Percentiles rank a stretch among this genome's conserved stretches.
These are phyloP conservation scores for Tilletiaria anomala DNA, from an alignment of 1,284 basidiomycete species.

Conservation along the genomic window DNA sequence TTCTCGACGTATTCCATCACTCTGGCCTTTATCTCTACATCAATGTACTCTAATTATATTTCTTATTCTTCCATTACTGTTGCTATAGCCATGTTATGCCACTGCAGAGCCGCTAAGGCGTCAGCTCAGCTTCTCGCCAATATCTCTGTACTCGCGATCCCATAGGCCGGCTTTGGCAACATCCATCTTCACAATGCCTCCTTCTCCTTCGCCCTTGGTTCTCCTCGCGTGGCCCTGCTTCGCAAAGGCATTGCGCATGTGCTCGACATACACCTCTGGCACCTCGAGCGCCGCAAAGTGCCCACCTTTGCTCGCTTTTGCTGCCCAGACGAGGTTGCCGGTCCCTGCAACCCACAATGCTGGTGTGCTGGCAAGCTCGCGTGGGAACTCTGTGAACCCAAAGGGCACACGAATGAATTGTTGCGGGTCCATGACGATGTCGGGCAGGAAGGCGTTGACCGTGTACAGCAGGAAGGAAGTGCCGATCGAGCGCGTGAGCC, in stretches of 20 bases:
- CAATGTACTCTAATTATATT: too few species aligned
- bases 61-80: too few species aligned
- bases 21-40: too few species aligned
- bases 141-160: too few species aligned
- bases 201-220: too few species aligned
- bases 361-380: conserved; percentile 18
- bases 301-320: conserved; percentile 13
- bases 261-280: conserved; percentile 17
- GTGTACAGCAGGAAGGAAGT: conserved; percentile 25
- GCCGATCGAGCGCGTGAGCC: conserved; percentile 10
- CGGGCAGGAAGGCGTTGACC: conserved; percentile 14
- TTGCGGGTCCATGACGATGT: conserved; percentile 10
- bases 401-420: conserved; percentile 13
- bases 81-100: too few species aligned
- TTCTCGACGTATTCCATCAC: too few species aligned
- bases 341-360: conserved; percentile 12
- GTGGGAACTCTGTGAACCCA: conserved; percentile 19
- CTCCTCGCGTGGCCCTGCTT: too few species aligned
- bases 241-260: conserved; percentile 20
- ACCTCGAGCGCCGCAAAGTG: conserved; percentile 27
- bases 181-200: too few species aligned
- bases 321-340: conserved; percentile 14
- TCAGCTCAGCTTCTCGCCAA: too few species aligned
- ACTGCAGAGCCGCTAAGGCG: too few species aligned
- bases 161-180: too few species aligned